Evolutionary conservation across 1,139 yeast genomes (phyloP).

Genomic region (Geotrichum siamense): DNA sequence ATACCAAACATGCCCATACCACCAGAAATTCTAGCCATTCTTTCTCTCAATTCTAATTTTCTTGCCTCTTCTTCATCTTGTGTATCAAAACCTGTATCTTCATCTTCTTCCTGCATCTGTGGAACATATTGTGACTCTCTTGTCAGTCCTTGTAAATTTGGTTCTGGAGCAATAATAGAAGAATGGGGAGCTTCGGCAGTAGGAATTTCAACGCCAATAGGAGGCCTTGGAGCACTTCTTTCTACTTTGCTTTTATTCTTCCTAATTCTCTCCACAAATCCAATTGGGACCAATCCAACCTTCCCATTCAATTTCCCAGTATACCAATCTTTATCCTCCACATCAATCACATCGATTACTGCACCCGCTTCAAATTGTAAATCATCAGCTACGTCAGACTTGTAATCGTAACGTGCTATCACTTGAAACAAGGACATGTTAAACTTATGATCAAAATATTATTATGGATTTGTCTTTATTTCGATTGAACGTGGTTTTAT

Average conservation of each 20-base stretch:
- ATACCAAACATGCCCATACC: constrained; percentile 60
- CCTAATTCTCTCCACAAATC: constrained; percentile 52
- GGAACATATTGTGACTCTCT: neutral
- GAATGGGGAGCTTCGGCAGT: too few species aligned
- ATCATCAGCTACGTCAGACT: constrained; percentile 80
- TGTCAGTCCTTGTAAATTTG: neutral
- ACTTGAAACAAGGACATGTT: constrained; percentile 48
- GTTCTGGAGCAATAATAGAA: neutral
- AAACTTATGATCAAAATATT: neutral
- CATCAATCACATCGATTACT: constrained; percentile 59
- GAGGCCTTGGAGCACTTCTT: constrained; percentile 65
- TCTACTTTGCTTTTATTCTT: constrained; percentile 35
- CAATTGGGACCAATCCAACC: constrained; percentile 81
- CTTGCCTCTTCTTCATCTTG: constrained; percentile 73
- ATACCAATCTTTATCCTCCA: constrained; percentile 91
- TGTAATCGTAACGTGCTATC: constrained; percentile 61
- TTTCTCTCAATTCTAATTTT: constrained; percentile 72
- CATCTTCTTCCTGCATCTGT: constrained; percentile 27
- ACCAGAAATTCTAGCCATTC: constrained; percentile 93
- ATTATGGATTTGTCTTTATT: neutral
- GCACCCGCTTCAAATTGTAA: constrained; percentile 63
- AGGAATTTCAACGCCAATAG: too few species aligned
- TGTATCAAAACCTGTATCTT: constrained; percentile 44
- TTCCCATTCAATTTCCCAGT: constrained; percentile 57
- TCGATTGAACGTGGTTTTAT: neutral